These are phyloP conservation scores for Zygosaccharomyces pseudorouxii DNA, from an alignment of 805 yeast species.

Conservation along the genomic window DNA sequence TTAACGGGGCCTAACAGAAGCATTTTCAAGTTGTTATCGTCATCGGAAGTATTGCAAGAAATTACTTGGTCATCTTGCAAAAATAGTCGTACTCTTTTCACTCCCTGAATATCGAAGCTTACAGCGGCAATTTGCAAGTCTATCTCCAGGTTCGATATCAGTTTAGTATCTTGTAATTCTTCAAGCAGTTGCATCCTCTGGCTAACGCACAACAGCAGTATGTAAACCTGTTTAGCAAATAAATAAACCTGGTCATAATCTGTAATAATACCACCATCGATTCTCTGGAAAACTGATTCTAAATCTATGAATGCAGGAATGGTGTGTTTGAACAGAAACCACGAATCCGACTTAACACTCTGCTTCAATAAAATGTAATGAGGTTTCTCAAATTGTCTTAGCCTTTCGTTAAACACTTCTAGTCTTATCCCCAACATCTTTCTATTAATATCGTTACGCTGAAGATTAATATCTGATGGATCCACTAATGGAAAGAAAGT, in stretches of 20 bases:
- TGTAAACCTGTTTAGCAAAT: conserved; percentile 28
- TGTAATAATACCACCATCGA: conserved; percentile 14
- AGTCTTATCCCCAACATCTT: conserved; percentile 38
- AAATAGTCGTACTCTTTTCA: conserved; percentile 15
- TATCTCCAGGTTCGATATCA: conserved; percentile 17
- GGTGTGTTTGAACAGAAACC: conserved; percentile 38
- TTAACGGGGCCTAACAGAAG: conserved; percentile 24
- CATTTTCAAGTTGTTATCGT: conserved; percentile 15
- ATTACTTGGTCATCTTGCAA: conserved; percentile 17
- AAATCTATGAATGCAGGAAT: conserved; percentile 33
- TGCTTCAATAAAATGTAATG: conserved; percentile 36
- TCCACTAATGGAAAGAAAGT: conserved; percentile 39
- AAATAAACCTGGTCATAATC: conserved; percentile 21
- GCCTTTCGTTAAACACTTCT: conserved; percentile 35
- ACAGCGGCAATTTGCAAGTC: conserved; percentile 22
- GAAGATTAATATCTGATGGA: conserved; percentile 27
- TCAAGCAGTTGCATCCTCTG: conserved; percentile 16
- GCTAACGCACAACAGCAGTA: conserved; percentile 14
- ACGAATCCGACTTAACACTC: conserved; percentile 23
- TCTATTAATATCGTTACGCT: conserved; percentile 11
- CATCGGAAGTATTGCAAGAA: conserved; percentile 14
- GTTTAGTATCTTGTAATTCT: conserved; percentile 12
- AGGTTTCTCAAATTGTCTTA: conserved; percentile 33
- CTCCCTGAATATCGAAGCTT: conserved; percentile 9
- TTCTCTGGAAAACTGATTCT: conserved; percentile 16